Percentiles rank a stretch among this genome's conserved stretches.
Conservation (phyloP, 805 yeast species). For the Wickerhamiella alocasiicola region DNA sequence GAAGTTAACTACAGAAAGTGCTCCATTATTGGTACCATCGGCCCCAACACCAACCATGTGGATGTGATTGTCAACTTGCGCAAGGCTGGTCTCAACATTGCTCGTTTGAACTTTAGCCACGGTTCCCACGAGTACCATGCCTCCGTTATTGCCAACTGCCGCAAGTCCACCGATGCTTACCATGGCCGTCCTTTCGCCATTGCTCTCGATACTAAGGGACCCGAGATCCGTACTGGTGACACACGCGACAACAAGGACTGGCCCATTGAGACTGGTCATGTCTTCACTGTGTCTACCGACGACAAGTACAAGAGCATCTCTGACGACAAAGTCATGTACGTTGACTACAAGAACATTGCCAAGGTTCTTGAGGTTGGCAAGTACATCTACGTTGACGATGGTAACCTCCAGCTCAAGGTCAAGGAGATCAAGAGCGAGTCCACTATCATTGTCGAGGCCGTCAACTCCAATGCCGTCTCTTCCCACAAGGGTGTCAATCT, state of each 20-base stretch:
- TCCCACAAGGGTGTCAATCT: constrained; percentile 99
- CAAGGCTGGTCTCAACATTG: constrained; percentile 96
- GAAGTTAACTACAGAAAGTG: constrained; percentile 79
- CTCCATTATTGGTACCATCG: constrained; percentile 96
- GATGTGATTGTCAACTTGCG: constrained; percentile 77
- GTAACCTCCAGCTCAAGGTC: constrained; percentile 92
- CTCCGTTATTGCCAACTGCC: constrained; percentile 89
- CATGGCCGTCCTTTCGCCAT: constrained; percentile 96
- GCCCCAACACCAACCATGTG: constrained; percentile 91
- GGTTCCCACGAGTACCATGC: constrained; percentile 98
- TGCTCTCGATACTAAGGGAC: constrained; percentile 98
- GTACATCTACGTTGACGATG: constrained; percentile 92
- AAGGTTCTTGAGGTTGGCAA: constrained; percentile 81
- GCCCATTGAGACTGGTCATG: constrained; percentile 75
- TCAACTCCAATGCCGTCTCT: constrained; percentile 90
- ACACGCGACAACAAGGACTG: constrained; percentile 69
- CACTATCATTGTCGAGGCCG: constrained; percentile 75
- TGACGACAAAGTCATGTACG: constrained; percentile 71
- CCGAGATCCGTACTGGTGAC: constrained; percentile 98
- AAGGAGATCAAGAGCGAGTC: constrained; percentile 64
- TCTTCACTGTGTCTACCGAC: constrained; percentile 88
- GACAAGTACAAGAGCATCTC: constrained; percentile 57
- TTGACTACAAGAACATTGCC: constrained; percentile 94
- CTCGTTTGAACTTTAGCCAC: constrained; percentile 98
- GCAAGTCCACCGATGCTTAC: constrained; percentile 80